These are phyloP conservation scores for Amanita jacksonii DNA, from an alignment of 768 basidiomycete species.

Conservation along the genomic window DNA sequence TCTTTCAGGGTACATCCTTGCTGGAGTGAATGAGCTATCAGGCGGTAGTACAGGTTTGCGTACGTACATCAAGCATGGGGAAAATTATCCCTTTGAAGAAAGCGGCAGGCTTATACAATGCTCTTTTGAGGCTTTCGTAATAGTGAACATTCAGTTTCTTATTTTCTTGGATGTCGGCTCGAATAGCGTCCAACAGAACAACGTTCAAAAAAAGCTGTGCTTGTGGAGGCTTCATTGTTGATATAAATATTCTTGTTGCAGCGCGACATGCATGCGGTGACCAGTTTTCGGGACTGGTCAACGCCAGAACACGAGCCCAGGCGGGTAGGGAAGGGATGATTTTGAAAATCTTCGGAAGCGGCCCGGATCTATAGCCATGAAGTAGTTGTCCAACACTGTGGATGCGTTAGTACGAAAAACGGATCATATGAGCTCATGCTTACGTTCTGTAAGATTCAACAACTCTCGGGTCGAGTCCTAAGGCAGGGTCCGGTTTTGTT, in stretches of 20 bases:
- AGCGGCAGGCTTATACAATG: slow-evolving; percentile 92
- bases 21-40: slow-evolving; percentile 15
- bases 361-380: slow-evolving; percentile 84
- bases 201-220: slow-evolving; percentile 89
- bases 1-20: slow-evolving; percentile 86
- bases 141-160: slow-evolving; percentile 90
- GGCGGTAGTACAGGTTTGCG: neutral
- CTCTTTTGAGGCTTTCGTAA: slow-evolving; percentile 86
- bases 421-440: slow-evolving; percentile 17
- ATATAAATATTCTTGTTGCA: slow-evolving; percentile 92
- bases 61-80: slow-evolving; percentile 80
- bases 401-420: slow-evolving; percentile 4
- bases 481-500: slow-evolving; percentile 66
- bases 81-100: slow-evolving; percentile 99
- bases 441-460: slow-evolving; percentile 92
- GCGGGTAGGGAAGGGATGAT: slow-evolving; percentile 91
- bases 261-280: slow-evolving; percentile 91
- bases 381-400: slow-evolving; percentile 78
- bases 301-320: slow-evolving; percentile 92
- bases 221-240: slow-evolving; percentile 93
- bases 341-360: slow-evolving; percentile 96
- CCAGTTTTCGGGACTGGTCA: slow-evolving; percentile 91
- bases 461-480: slow-evolving; percentile 85
- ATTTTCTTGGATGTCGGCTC: slow-evolving; percentile 79
- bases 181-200: slow-evolving; percentile 80